Percentiles rank a stretch among this genome's conserved stretches.
phyloP scores from a whole-genome alignment of 192 early-diverging fungal genomes.

The Coemansia sp. region DNA sequence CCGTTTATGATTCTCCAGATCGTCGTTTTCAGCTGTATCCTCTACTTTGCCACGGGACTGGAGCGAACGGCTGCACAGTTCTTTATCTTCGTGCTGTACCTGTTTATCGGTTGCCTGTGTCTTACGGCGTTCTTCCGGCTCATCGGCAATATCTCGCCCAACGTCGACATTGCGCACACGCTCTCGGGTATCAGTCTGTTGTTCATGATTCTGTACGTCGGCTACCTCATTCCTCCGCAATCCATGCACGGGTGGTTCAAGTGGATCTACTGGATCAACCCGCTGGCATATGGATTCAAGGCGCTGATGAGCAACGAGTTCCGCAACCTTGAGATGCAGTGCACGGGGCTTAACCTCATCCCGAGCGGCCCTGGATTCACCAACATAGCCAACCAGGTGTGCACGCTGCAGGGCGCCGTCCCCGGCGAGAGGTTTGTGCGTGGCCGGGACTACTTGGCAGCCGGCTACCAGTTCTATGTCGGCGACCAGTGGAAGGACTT shows the following conservation, averaged over 20 bases:
- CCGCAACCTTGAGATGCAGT: slow-evolving; percentile 43
- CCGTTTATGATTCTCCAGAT: slow-evolving; percentile 57
- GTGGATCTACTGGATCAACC: slow-evolving; percentile 72
- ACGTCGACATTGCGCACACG: slow-evolving; percentile 50
- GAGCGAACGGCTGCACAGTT: slow-evolving; percentile 60
- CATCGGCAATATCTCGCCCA: slow-evolving; percentile 42
- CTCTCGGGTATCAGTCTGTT: slow-evolving; percentile 42
- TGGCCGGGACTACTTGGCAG: slow-evolving; percentile 62
- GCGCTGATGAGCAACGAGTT: slow-evolving; percentile 73
- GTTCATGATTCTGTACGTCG: slow-evolving; percentile 49
- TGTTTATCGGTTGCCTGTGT: slow-evolving; percentile 61
- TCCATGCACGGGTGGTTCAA: slow-evolving; percentile 66
- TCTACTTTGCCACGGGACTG: slow-evolving; percentile 68
- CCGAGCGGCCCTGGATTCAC: slow-evolving; percentile 57
- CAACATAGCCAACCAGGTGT: slow-evolving; percentile 56
- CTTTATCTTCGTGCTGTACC: slow-evolving; percentile 63
- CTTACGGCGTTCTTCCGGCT: slow-evolving; percentile 63
- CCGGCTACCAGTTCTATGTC: slow-evolving; percentile 58
- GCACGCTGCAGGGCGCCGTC: slow-evolving; percentile 63
- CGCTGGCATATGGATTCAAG: slow-evolving; percentile 66
- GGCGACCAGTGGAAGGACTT: slow-evolving; percentile 63
- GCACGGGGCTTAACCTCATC: slow-evolving; percentile 37
- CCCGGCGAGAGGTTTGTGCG: slow-evolving; percentile 58
- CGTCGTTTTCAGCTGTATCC: slow-evolving; percentile 59
- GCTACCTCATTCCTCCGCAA: slow-evolving; percentile 59